Evolutionary conservation across 305 asterid species (phyloP).

Genomic region (Nicotiana rustica): DNA sequence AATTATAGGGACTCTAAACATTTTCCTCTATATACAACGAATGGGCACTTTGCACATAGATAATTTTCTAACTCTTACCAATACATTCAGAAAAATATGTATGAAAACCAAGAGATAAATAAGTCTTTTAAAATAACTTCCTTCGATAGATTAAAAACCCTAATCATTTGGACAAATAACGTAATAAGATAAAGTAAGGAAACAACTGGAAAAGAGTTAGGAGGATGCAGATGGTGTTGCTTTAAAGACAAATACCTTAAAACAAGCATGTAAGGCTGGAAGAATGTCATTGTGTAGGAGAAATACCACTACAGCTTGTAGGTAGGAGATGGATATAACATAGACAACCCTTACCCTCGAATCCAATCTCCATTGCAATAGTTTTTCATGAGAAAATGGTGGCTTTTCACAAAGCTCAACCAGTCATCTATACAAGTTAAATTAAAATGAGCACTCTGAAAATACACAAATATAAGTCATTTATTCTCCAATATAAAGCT

Average conservation of each 20-base stretch:
- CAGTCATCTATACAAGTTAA: neutral
- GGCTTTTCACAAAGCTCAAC: neutral
- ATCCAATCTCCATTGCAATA: neutral
- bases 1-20: neutral
- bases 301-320: neutral
- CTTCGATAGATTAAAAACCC: neutral
- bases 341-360: slow-evolving; percentile 4
- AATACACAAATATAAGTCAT: slow-evolving; percentile 2
- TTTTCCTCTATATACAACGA: neutral
- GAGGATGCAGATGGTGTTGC: neutral
- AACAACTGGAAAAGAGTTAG: neutral
- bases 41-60: neutral
- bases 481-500: neutral
- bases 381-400: neutral
- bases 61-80: slow-evolving; percentile 21
- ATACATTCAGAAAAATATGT: neutral
- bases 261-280: slow-evolving; percentile 10
- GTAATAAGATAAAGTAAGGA: neutral
- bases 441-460: neutral
- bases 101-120: neutral
- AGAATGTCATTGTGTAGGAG: neutral
- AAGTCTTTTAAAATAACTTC: neutral
- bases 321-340: neutral
- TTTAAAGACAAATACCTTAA: neutral
- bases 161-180: neutral